Evolutionary conservation across 768 basidiomycete genomes (phyloP).

Genomic region (Lactarius pseudohatsudake): DNA sequence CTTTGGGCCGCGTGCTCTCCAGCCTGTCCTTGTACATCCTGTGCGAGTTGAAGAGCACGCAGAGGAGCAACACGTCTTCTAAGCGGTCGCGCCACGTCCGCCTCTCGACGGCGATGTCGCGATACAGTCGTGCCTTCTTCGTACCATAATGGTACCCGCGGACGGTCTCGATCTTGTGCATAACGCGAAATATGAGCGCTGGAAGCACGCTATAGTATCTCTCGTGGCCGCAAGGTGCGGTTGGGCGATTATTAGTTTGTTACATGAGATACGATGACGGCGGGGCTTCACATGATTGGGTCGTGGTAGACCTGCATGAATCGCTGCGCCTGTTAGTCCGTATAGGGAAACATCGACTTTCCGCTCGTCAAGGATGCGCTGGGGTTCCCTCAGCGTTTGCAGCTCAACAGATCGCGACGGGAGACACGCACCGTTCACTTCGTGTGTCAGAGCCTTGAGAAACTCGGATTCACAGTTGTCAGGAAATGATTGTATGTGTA

Average conservation of each 20-base stretch:
- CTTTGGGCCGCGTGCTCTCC: constrained; percentile 15
- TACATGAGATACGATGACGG: background rate
- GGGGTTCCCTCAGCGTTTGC: background rate
- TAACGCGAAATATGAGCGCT: constrained; percentile 16
- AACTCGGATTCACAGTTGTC: constrained; percentile 9
- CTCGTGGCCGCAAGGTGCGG: constrained; percentile 4
- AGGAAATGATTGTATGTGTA: constrained; percentile 13
- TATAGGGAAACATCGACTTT: constrained; percentile 20
- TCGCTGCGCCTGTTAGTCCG: constrained; percentile 16
- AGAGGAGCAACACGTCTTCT: constrained; percentile 14
- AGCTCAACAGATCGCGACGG: background rate
- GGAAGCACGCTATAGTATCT: background rate
- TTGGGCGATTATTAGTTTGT: background rate
- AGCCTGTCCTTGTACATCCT: constrained; percentile 13
- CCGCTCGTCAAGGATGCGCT: constrained; percentile 19
- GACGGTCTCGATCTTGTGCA: constrained; percentile 16
- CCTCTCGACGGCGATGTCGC: constrained; percentile 12
- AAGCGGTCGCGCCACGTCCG: constrained; percentile 9
- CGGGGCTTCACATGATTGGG: constrained; percentile 6
- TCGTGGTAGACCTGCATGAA: constrained; percentile 22
- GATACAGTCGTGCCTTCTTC: constrained; percentile 14
- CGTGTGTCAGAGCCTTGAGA: constrained; percentile 18
- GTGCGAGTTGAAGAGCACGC: constrained; percentile 12
- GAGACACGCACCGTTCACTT: constrained; percentile 2
- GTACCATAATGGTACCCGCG: constrained; percentile 19